Conservation (phyloP, 139 green algal species). For the Chlamydomonas sphaeroides region DNA sequence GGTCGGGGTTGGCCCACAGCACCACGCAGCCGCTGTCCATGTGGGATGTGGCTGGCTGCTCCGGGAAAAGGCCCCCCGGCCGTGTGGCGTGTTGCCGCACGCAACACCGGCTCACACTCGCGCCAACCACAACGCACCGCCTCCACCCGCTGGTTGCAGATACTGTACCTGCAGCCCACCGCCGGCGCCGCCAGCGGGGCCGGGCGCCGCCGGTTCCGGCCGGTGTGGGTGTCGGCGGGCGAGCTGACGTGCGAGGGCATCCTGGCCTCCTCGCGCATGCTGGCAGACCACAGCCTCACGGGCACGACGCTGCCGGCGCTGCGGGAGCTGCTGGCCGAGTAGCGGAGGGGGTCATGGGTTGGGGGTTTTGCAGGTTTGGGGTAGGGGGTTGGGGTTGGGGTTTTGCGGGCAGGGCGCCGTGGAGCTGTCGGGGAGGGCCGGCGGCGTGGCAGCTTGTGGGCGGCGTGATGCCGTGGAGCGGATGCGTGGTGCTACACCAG, state of each 20-base stretch:
- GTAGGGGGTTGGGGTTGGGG: background rate
- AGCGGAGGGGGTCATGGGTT: background rate
- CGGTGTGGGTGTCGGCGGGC: conserved; percentile 49
- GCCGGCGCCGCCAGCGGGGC: background rate
- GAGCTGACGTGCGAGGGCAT: conserved; percentile 57
- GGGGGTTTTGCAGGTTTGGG: background rate
- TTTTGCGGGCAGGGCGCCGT: too few relatives aligned
- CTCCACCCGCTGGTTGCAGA: background rate
- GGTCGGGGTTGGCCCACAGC: too few relatives aligned
- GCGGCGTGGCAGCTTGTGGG: too few relatives aligned
- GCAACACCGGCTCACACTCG: background rate
- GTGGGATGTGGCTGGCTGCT: too few relatives aligned
- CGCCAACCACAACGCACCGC: background rate
- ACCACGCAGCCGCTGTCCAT: too few relatives aligned
- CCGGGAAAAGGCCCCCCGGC: too few relatives aligned
- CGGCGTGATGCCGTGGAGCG: too few relatives aligned
- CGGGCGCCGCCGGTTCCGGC: background rate
- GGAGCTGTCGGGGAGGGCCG: too few relatives aligned
- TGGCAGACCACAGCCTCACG: conserved; percentile 46
- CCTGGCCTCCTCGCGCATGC: conserved; percentile 53
- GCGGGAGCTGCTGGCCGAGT: conserved; percentile 3
- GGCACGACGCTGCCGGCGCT: conserved; percentile 8
- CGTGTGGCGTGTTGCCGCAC: background rate
- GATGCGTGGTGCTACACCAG: too few relatives aligned
- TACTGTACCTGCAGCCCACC: conserved; percentile 36